Base-by-base conservation (phyloP, 2,329 filamentous ascomycete genomes). In the Coniochaeta pulveracea region DNA sequence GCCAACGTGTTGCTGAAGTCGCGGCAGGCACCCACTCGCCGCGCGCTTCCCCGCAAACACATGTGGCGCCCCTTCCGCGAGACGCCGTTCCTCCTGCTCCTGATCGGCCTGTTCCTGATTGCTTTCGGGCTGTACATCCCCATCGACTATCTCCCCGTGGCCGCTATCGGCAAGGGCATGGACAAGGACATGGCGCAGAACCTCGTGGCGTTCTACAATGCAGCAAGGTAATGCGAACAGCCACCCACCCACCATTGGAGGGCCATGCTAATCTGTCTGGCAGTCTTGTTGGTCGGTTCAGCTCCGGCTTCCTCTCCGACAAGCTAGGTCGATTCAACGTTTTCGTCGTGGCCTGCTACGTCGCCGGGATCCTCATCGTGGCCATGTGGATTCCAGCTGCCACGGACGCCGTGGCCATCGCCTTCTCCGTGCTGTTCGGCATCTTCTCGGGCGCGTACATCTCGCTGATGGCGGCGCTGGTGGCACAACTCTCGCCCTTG, bases 401-500 rank as follows among this genome's bases (percentile, higher is more conserved):
- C 10, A 43, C 26, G 15, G 34, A 40, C 22, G 25, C 34, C 3
- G 28, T 29, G n/a, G 37, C 43, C 6, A 43, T 50, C 18, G 39
- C 37, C 11, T 51, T 50, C 29, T 37, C 42, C 4, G 37, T 46
- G 7, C 34, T 48, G 15, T 50, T 45, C 35, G 48, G 48, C n/a
- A 43, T 50, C 36, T 41, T 40, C 27, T 48, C 47, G 0, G 48
- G 47, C 12, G 47, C 46, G 15, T 48, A 45, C 27, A 39, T 50
- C 22, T 43, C 45, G 10, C 39, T 51, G 2, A 40, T 42, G 9
- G 41, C 44, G 11, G 42, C 45, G n/a, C 38, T 46, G 11, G 37
- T 49, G 10, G 43, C 43, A 2, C 65, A 74, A 39, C 68, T 74
- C 34, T 65, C 62, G 0, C 64, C 69, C 26, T 55, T 70, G 29